Conservation (phyloP, 1,284 basidiomycete species). For the Leccinum pachyderme region DNA sequence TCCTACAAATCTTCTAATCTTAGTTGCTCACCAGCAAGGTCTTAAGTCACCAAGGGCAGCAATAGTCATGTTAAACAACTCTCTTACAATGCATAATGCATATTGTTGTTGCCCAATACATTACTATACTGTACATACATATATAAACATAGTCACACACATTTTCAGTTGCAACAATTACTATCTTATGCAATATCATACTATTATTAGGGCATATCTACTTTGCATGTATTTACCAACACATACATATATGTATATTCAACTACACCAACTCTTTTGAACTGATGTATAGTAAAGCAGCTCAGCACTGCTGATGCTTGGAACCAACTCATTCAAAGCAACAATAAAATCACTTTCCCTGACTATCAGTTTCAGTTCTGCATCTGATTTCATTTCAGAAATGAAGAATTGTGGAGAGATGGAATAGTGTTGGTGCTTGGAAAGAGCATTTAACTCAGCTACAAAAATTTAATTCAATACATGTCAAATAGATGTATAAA, state of each 20-base stretch:
- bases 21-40: no score
- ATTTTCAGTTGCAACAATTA: neutral
- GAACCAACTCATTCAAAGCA: slow-evolving; percentile 77
- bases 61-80: no score
- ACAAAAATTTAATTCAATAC: neutral
- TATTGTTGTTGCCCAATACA: no score
- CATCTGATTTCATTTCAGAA: slow-evolving; percentile 73
- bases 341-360: slow-evolving; percentile 70
- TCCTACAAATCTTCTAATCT: no score
- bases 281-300: slow-evolving; percentile 75
- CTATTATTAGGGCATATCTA: neutral
- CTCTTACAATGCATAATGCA: no score
- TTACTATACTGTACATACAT: no score
- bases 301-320: slow-evolving; percentile 87
- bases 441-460: slow-evolving; percentile 51
- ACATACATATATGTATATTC: neutral
- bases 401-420: slow-evolving; percentile 93
- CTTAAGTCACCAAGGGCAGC: no score
- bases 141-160: neutral
- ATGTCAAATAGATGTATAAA: neutral
- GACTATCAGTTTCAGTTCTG: slow-evolving; percentile 79
- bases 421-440: slow-evolving; percentile 57
- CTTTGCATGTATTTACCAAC: neutral
- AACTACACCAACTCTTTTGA: slow-evolving; percentile 22
- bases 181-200: neutral